Percentiles rank a stretch among this genome's conserved stretches.
phyloP scores from a whole-genome alignment of 257 asterid species.

The Echites panduratus region DNA sequence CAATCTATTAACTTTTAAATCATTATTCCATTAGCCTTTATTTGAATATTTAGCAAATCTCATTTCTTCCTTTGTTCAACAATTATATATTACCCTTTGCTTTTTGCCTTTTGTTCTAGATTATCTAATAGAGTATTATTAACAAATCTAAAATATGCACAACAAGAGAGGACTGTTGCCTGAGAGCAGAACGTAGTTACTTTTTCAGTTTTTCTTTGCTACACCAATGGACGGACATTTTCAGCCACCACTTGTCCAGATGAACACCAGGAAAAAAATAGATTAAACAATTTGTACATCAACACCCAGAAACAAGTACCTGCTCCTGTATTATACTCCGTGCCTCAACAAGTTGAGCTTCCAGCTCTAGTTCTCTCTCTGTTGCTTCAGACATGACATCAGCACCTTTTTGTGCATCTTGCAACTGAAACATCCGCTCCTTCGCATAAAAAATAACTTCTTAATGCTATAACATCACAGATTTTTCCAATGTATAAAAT shows the following conservation, averaged over 20 bases:
- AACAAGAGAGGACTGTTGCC: background rate
- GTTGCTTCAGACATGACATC: constrained; percentile 83
- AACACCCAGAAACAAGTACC: constrained; percentile 32
- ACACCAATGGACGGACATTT: background rate
- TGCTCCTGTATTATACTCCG: constrained; percentile 98
- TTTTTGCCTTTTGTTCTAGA: background rate
- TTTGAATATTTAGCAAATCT: background rate
- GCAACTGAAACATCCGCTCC: constrained; percentile 96
- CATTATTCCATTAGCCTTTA: background rate
- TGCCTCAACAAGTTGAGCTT: constrained; percentile 99
- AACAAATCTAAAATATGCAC: background rate
- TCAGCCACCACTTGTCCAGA: background rate
- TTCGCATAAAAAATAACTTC: constrained; percentile 24
- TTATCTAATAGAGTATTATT: background rate
- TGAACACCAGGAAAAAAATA: background rate
- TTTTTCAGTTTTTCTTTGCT: background rate
- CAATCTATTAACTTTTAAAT: background rate
- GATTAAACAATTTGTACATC: background rate
- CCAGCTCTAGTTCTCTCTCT: constrained; percentile 97
- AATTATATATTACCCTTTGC: background rate
- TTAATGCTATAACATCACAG: background rate
- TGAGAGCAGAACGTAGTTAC: background rate
- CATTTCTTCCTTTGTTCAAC: background rate
- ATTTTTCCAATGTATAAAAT: too few relatives aligned
- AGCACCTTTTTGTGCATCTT: constrained; percentile 81